Base-by-base conservation (phyloP, 768 basidiomycete genomes). In the Boletus sp. region DNA sequence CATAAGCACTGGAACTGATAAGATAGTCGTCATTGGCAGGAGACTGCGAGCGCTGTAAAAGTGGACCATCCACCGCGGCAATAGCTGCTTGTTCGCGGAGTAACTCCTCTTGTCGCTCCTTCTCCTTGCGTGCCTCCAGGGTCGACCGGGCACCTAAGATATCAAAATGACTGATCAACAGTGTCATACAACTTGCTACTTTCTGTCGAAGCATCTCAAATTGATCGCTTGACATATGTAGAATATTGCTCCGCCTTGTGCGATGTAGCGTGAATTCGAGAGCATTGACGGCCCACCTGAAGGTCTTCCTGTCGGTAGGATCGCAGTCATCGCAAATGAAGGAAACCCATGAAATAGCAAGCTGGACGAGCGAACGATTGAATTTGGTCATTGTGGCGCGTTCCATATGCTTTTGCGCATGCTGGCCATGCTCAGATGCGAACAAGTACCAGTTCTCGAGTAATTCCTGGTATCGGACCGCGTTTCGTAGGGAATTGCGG, bases 241-340 rank as follows among this genome's bases (percentile, higher is more conserved):
- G 80, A 63, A 99, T 98, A 67, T 87, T 86, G 70, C 90, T 91
- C 54, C 92, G 86, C 61, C 87, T 83, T 14, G 94, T 98, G 54
- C 95, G 87, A 58, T 87, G 83, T 56, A 92, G 83, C 1, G 94
- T 87, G 68, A 94, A 98, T 68, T 97, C 94, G 32, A 99, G 83
- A 2, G 97, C 95, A 56, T 89, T 91, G 52, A 99, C 94, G 8
- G 97, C 95, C 95, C 95, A 98, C 69, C 91, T 89, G 81, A 99
- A 99, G 0, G 94, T 98, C 71, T 88, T 90, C 55, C 93, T 83
- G 71, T 98, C 95, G 35, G 92, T 89, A 8, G 95, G 94, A 64
- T 97, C 92, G 75, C 97, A 99, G 65, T 95, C 92, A 67, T 98
- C 94, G 75, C 94, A 97, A 61, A 98, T 96, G 78, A 99, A 98